Evolutionary conservation across 352 stramenopile species (phyloP), one percentile per base, ranked within the genome.

Genomic region (Thalassiosira livingstoniorum): DNA sequence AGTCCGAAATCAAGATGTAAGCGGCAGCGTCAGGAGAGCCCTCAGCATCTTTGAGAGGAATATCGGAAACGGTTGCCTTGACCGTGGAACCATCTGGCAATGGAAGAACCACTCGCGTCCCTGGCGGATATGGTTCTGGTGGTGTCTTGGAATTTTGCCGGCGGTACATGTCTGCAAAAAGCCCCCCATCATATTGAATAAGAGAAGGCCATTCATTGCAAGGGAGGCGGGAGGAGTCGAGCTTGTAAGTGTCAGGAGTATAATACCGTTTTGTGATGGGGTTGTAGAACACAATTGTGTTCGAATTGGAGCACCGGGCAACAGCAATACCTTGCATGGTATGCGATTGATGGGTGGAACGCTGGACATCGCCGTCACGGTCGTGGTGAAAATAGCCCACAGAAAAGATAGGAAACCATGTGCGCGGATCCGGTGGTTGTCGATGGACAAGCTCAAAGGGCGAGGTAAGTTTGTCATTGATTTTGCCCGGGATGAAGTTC

Each of bases 401-500:
- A 7, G 47, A 58, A n/a, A 58, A 58, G 21, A 58, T 18, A 7
- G 47, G 47, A 23, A 58, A 58, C 47, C 47, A 18, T 58, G 47
- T 58, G 7, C 47, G 7, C 7, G 47, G 25, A 27, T 58, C n/a
- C 4, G 47, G 47, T 29, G 47, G 7, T 29, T 7, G 4, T 29
- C n/a, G 47, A 27, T 58, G 47, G 47, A 58, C 47, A 18, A 58
- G n/a, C 21, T 58, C 47, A 23, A 58, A 58, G 21, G 47, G 47
- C 13, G 47, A 27, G 11, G 47, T 58, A 58, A 58, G 47, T 58
- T 58, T 58, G 47, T 23, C n/a, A 18, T 58, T 18, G 5, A 58
- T 18, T 4, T 23, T 58, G n/a, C n/a, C 7, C 13, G 47, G 47
- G 21, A 58, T 58, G 7, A 7, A 23, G 21, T 27, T 58, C n/a